Evolutionary conservation across 2,329 filamentous ascomycete species (phyloP), one percentile per base, ranked within the genome.

Genomic region (Penicillium sp.): DNA sequence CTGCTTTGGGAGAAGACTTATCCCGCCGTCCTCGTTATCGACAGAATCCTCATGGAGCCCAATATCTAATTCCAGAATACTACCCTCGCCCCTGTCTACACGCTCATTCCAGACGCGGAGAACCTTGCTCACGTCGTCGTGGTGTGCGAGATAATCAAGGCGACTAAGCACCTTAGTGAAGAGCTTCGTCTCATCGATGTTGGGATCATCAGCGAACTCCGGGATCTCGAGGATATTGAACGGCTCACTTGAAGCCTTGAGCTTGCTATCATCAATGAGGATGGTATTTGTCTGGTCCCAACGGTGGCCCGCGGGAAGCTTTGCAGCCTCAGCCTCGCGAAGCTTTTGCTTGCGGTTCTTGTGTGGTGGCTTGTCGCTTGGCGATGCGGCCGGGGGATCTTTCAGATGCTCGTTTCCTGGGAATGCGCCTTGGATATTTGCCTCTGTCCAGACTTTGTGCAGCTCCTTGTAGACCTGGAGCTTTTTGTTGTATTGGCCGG

Each of bases 391-490:
- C 9, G 29, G 9, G 42, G 48, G n/a, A 19, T 36, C 39, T 54
- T 55, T 36, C n/a, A 50, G 21, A 21, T 48, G 39, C 15, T 56
- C 50, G n/a, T 59, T 56, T 38, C 44, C 60, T 1, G 79, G 78
- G 49, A 80, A 77, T n/a, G 71, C 70, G 5, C 66, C 65, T 62
- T 81, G 79, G 15, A 82, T 76, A 1, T 62, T 54, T 5, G 77
- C 65, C 8, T 78, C 74, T 2, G 67, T 68, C 94, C 94, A 99
- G 0, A 97, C 76, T 49, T 76, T 79, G 0, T 85, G 81, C 3
- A 99, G 82, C 38, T 90, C 84, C 79, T 99, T 99, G 81, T 97
- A 97, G 57, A 93, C 91, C 72, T 96, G 90, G 0, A 93, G 86
- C 57, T 90, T 89, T 49, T 75, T 65, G 57, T 81, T 78, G 77